These are phyloP conservation scores for Terana coerulea DNA, from an alignment of 768 basidiomycete genomes.

Conservation along the genomic window DNA sequence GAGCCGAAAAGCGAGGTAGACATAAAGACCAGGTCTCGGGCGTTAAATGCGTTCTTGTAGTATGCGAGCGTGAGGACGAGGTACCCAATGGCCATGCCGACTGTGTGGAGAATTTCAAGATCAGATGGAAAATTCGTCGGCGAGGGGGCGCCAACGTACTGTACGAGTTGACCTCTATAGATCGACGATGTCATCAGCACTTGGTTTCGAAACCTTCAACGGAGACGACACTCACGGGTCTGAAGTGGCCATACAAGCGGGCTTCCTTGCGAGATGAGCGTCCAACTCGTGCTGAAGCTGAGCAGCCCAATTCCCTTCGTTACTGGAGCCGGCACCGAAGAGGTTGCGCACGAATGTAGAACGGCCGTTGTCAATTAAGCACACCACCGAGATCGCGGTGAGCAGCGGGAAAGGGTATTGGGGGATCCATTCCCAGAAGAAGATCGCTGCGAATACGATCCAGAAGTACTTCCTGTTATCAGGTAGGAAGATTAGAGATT, in stretches of 20 bases:
- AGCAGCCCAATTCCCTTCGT: slow-evolving; percentile 49
- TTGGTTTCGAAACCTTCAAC: not conserved
- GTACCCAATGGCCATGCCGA: slow-evolving; percentile 48
- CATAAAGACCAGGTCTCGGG: slow-evolving; percentile 43
- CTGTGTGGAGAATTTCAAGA: slow-evolving; percentile 19
- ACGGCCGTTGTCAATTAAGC: slow-evolving; percentile 44
- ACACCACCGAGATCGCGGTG: slow-evolving; percentile 47
- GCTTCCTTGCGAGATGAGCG: slow-evolving; percentile 50
- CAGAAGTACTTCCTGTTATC: slow-evolving; percentile 47
- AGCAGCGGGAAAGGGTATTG: slow-evolving; percentile 38
- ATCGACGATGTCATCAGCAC: not conserved
- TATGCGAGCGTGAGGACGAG: slow-evolving; percentile 37
- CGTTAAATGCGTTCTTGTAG: slow-evolving; percentile 44
- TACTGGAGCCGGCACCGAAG: slow-evolving; percentile 44
- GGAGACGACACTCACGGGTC: slow-evolving; percentile 36
- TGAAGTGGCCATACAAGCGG: slow-evolving; percentile 55
- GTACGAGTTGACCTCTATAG: slow-evolving; percentile 39
- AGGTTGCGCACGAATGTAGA: slow-evolving; percentile 37
- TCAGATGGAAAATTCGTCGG: not conserved
- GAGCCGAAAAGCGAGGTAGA: slow-evolving; percentile 41
- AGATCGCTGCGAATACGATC: slow-evolving; percentile 47
- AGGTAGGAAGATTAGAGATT: not conserved
- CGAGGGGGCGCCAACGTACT: slow-evolving; percentile 25
- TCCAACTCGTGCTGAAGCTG: slow-evolving; percentile 47
- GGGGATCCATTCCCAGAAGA: slow-evolving; percentile 44